Base-by-base conservation (phyloP, 2,329 filamentous ascomycete genomes). In the Colletotrichum brevisporum region DNA sequence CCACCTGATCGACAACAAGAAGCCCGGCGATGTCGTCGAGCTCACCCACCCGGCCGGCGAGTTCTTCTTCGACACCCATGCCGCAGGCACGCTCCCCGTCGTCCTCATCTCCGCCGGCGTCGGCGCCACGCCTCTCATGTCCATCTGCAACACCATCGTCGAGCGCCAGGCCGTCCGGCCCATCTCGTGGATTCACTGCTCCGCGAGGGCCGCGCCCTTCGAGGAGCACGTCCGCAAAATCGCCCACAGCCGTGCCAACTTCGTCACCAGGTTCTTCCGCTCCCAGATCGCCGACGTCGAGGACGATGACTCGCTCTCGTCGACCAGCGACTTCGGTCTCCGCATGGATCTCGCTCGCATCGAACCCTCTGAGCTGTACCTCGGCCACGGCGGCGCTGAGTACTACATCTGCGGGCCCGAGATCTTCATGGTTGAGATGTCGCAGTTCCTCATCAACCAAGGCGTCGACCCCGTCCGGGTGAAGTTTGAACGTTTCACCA, bases 21-120 rank as follows among this genome's bases (percentile, higher is more conserved):
- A 85, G 1, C 85, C 86, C 50, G 92, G 92, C 48, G 90, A 92
- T 74, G 74, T 83, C 0, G 76, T 94, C 10, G 83, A 91, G 71
- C 81, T 94, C 12, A 90, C 90, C 3, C 91, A 93, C 75, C 92
- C 92, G 0, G 84, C 83, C 4, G 89, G 89, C 50, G 88, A 90
- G 74, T 90, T 91, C 78, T 88, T 81, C 77, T 81, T 90, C 51
- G 83, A 88, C 73, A 78, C 80, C 59, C 76, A 81, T 55, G 74
- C 75, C 45, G 74, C 70, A 39, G 79, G 75, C 70, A 80, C 76
- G 48, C 78, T 79, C 24, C 88, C 89, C 0, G 78, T 91, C 2
- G 88, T 91, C 1, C 83, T 91, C 39, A 84, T 91, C 72, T 89
- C 88, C 0, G 89, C 88, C 2, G 89, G 89, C 18, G 85, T 89